Percentiles rank a stretch among this genome's conserved stretches.
Conservation (phyloP, 2,329 filamentous ascomycete species). For the Trichoderma simmonsii region DNA sequence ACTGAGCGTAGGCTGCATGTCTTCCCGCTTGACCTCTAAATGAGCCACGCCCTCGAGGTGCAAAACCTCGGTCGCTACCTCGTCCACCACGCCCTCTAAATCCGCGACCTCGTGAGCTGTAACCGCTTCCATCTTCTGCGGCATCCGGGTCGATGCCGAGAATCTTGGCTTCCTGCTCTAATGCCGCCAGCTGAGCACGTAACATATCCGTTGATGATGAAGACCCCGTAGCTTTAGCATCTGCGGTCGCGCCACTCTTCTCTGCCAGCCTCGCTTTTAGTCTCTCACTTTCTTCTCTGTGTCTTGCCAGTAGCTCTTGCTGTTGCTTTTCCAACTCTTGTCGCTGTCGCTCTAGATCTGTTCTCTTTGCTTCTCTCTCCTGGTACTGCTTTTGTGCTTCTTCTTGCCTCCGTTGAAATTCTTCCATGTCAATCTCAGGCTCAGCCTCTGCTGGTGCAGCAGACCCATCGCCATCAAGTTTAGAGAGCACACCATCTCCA, state of each 20-base stretch:
- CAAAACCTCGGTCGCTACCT: constrained; percentile 31
- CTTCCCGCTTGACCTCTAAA: constrained; percentile 45
- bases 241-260: constrained; percentile 29
- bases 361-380: constrained; percentile 60
- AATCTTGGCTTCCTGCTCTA: constrained; percentile 69
- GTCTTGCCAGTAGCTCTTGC: constrained; percentile 58
- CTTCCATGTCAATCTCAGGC: constrained; percentile 64
- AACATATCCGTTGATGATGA: constrained; percentile 55
- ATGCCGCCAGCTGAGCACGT: constrained; percentile 67
- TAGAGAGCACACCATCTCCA: constrained; percentile 27
- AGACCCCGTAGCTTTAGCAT: constrained; percentile 3
- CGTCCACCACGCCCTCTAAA: constrained; percentile 37
- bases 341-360: constrained; percentile 60
- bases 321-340: constrained; percentile 64
- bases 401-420: constrained; percentile 65
- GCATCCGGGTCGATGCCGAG: constrained; percentile 64
- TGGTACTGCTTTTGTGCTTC: constrained; percentile 69
- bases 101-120: constrained; percentile 37
- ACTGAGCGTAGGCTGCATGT: constrained; percentile 57
- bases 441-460: constrained; percentile 32
- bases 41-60: constrained; percentile 39
- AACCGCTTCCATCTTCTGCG: constrained; percentile 40
- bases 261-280: constrained; percentile 53
- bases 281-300: constrained; percentile 64
- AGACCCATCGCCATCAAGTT: constrained; percentile 19